phyloP scores from a whole-genome alignment of 306 rosid species.

The Lupinus albus region DNA sequence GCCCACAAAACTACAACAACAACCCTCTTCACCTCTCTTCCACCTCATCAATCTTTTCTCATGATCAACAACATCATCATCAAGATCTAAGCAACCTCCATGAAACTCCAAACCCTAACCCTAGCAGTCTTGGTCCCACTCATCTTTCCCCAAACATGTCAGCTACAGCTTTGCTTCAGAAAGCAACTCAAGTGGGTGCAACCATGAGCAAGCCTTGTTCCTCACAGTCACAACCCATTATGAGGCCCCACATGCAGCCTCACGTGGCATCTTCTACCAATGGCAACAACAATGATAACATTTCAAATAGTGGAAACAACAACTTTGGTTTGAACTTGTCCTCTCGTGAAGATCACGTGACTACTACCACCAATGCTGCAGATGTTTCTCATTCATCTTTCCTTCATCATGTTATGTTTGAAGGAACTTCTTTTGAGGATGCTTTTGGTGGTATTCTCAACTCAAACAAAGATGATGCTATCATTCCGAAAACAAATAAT shows the following conservation, averaged over 20 bases:
- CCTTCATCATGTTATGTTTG: slow-evolving; percentile 64
- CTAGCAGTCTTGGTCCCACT: slow-evolving; percentile 64
- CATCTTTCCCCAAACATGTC: slow-evolving; percentile 81
- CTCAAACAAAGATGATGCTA: slow-evolving; percentile 28
- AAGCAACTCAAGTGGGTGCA: slow-evolving; percentile 96
- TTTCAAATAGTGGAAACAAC: neutral
- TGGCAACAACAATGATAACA: neutral
- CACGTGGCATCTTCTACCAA: slow-evolving; percentile 58
- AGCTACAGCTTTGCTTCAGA: slow-evolving; percentile 96
- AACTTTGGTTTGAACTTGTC: slow-evolving; percentile 55
- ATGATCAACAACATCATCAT: neutral
- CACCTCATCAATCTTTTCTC: slow-evolving; percentile 41
- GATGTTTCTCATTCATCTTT: slow-evolving; percentile 39
- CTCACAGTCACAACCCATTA: slow-evolving; percentile 40
- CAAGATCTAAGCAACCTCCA: slow-evolving; percentile 33
- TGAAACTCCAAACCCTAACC: slow-evolving; percentile 73
- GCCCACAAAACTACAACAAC: slow-evolving; percentile 6
- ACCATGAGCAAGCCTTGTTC: slow-evolving; percentile 56
- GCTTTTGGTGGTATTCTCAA: slow-evolving; percentile 56
- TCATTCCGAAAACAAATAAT: neutral
- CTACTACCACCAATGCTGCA: neutral
- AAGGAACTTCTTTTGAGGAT: slow-evolving; percentile 66
- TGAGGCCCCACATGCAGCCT: slow-evolving; percentile 55
- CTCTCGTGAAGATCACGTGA: slow-evolving; percentile 52
- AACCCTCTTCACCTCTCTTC: slow-evolving; percentile 32